These are phyloP conservation scores for Anthracocystis walkeri DNA, from an alignment of 1,284 basidiomycete species.

Conservation along the genomic window DNA sequence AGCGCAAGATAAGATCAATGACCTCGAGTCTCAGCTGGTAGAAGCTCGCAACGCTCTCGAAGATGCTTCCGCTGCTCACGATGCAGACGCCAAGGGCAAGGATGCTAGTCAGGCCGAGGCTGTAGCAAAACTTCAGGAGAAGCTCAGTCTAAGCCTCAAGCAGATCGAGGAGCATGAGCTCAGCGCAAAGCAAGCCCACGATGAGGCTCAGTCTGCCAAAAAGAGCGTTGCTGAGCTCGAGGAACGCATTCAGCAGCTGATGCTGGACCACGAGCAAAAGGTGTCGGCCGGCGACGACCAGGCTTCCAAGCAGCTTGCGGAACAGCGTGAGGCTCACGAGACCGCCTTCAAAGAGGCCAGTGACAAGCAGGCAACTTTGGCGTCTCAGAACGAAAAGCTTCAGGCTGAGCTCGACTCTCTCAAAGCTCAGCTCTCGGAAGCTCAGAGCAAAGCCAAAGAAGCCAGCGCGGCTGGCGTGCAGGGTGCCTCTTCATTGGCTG, in stretches of 20 bases:
- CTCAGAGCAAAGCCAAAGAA: constrained; percentile 26
- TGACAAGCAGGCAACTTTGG: constrained; percentile 15
- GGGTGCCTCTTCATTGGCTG: constrained; percentile 25
- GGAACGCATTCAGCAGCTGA: constrained; percentile 31
- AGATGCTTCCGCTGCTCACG: constrained; percentile 18
- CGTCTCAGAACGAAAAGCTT: constrained; percentile 30
- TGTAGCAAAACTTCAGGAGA: constrained; percentile 23
- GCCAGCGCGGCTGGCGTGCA: constrained; percentile 28
- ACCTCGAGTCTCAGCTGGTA: constrained; percentile 27
- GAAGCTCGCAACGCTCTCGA: constrained; percentile 28
- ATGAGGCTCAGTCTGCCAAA: constrained; percentile 25
- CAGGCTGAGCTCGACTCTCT: constrained; percentile 26
- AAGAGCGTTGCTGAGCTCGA: constrained; percentile 23
- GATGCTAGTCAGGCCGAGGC: constrained; percentile 19
- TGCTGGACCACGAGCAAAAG: constrained; percentile 33
- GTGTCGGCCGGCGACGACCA: constrained; percentile 7
- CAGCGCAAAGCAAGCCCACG: constrained; percentile 23
- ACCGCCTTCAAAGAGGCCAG: constrained; percentile 28
- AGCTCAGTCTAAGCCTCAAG: constrained; percentile 26
- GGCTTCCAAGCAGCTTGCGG: constrained; percentile 23
- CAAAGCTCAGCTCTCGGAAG: constrained; percentile 22
- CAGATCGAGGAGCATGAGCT: constrained; percentile 32
- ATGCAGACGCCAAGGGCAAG: constrained; percentile 17
- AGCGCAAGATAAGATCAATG: constrained; percentile 28
- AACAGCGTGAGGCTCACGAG: constrained; percentile 35